phyloP scores from a whole-genome alignment of 345 rosid species.

The Pugionium cornutum region DNA sequence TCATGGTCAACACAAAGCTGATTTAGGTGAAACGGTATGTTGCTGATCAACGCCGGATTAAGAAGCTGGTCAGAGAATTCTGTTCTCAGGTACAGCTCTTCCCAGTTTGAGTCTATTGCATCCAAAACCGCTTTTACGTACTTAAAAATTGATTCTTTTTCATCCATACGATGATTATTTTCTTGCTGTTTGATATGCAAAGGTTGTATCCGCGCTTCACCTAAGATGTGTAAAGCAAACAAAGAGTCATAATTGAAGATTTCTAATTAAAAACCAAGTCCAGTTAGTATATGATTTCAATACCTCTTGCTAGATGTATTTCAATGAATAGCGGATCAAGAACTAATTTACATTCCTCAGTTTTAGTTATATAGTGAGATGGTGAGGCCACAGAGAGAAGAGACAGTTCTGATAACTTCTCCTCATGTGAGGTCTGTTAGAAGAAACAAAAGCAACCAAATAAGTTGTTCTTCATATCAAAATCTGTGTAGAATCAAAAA shows the following conservation, averaged over 20 bases:
- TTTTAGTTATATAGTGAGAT: slow-evolving; percentile 41
- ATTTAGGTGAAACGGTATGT: slow-evolving; percentile 56
- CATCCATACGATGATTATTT: slow-evolving; percentile 30
- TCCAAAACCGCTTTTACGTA: slow-evolving; percentile 61
- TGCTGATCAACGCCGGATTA: slow-evolving; percentile 51
- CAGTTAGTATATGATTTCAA: slow-evolving; percentile 51
- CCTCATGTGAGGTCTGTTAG: slow-evolving; percentile 49
- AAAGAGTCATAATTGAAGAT: slow-evolving; percentile 16
- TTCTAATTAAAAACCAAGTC: slow-evolving; percentile 29
- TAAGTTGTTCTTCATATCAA: background rate
- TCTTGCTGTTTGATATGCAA: slow-evolving; percentile 54
- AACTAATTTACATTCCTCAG: slow-evolving; percentile 46
- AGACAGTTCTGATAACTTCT: slow-evolving; percentile 39
- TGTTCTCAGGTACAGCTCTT: slow-evolving; percentile 63
- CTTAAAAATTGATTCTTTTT: slow-evolving; percentile 47
- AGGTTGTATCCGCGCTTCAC: slow-evolving; percentile 47
- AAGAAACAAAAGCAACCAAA: slow-evolving; percentile 11
- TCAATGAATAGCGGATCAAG: slow-evolving; percentile 62
- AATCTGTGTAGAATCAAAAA: slow-evolving; percentile 14
- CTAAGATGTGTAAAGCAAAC: slow-evolving; percentile 44
- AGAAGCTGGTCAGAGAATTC: slow-evolving; percentile 64
- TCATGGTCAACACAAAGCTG: slow-evolving; percentile 53
- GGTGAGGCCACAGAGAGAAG: slow-evolving; percentile 52
- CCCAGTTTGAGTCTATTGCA: slow-evolving; percentile 61
- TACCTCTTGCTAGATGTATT: slow-evolving; percentile 65